phyloP scores from a whole-genome alignment of 108 stramenopile genomes.

The Nitzschia sp. region DNA sequence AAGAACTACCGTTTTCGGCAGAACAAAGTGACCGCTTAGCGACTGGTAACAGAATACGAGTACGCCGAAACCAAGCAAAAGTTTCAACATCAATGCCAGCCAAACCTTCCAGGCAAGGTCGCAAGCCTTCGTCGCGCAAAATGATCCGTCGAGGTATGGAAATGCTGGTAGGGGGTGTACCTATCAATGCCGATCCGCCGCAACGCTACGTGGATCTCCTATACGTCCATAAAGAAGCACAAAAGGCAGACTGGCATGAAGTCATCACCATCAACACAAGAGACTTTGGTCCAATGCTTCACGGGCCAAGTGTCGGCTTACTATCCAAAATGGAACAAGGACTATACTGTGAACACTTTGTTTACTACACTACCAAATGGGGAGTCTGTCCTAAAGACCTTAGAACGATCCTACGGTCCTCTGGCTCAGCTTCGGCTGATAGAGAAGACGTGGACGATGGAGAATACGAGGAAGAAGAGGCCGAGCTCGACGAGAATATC shows the following conservation, averaged over 20 bases:
- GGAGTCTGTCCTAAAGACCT: slow-evolving; percentile 81
- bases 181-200: slow-evolving; percentile 88
- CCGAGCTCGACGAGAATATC: background rate
- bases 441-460: background rate
- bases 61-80: slow-evolving; percentile 30
- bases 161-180: slow-evolving; percentile 87
- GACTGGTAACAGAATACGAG: slow-evolving; percentile 28
- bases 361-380: slow-evolving; percentile 62
- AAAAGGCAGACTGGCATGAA: slow-evolving; percentile 47
- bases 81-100: background rate
- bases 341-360: slow-evolving; percentile 76
- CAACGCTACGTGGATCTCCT: slow-evolving; percentile 62
- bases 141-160: slow-evolving; percentile 88
- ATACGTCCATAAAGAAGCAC: slow-evolving; percentile 49
- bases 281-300: slow-evolving; percentile 77
- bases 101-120: background rate
- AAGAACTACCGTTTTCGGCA: slow-evolving; percentile 50
- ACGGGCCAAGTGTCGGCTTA: slow-evolving; percentile 51
- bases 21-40: slow-evolving; percentile 36
- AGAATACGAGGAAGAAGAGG: background rate
- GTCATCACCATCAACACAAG: slow-evolving; percentile 60
- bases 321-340: slow-evolving; percentile 48
- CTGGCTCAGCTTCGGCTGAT: slow-evolving; percentile 10
- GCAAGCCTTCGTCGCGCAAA: slow-evolving; percentile 36
- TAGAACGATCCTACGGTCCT: slow-evolving; percentile 36